Percentiles rank a stretch among this genome's conserved stretches.
Conservation (phyloP, 208 protist species). For the Wallacemonas sp. region DNA sequence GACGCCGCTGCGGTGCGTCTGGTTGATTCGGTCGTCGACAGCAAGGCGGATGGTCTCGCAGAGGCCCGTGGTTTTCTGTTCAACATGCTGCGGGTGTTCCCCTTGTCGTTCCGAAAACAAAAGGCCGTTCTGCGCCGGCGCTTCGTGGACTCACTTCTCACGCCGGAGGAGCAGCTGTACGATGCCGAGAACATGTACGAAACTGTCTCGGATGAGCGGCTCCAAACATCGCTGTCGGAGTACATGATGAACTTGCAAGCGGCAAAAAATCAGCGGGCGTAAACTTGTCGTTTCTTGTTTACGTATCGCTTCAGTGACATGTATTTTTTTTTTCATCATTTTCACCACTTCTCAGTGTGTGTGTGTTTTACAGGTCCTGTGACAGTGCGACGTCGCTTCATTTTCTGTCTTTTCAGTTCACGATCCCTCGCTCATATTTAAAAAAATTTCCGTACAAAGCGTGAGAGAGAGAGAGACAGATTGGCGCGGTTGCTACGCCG, state of each 20-base stretch:
- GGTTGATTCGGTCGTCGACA: conserved; percentile 38
- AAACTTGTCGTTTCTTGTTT: too few species aligned
- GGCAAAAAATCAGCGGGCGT: too few species aligned
- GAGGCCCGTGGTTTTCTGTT: conserved; percentile 14
- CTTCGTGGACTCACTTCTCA: background rate
- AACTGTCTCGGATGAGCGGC: background rate
- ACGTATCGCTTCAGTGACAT: too few species aligned
- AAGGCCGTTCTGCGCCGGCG: conserved; percentile 5
- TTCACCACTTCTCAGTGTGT: too few species aligned
- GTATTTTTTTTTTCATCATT: too few species aligned
- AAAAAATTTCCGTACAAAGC: too few species aligned
- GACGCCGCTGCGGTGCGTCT: conserved; percentile 28
- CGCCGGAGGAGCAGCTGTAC: background rate
- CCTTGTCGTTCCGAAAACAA: conserved; percentile 4
- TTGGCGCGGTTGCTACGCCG: too few species aligned
- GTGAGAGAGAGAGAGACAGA: too few species aligned
- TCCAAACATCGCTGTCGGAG: background rate
- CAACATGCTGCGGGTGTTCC: background rate
- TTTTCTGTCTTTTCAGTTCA: too few species aligned
- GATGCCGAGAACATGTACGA: background rate
- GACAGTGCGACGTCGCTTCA: too few species aligned
- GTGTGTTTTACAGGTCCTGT: too few species aligned
- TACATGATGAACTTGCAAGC: background rate
- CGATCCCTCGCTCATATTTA: too few species aligned
- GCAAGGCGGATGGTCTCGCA: conserved; percentile 22